A percentile compares a stretch with the other conserved stretches of the same genome.
Evolutionary conservation across 1,139 yeast genomes (phyloP).

Genomic region (Taiozyma sp.): DNA sequence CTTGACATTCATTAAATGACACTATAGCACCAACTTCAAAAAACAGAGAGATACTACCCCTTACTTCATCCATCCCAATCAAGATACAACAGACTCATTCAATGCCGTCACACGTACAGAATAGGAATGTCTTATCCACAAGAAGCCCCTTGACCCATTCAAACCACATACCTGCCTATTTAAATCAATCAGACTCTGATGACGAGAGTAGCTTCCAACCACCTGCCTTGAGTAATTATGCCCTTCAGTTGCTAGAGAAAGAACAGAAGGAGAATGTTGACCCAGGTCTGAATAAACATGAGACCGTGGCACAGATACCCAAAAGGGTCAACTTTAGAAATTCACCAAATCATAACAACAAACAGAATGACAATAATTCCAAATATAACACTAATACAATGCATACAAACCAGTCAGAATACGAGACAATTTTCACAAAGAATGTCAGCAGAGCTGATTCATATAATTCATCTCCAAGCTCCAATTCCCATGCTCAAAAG

Average conservation of each 20-base stretch:
- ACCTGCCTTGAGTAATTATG: conserved; percentile 61
- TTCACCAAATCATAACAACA: conserved; percentile 13
- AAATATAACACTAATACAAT: conserved; percentile 9
- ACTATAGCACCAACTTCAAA: background rate
- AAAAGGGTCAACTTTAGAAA: conserved; percentile 20
- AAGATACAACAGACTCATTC: background rate
- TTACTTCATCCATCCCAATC: background rate
- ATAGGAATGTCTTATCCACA: background rate
- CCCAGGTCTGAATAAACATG: background rate
- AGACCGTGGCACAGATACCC: conserved; percentile 3
- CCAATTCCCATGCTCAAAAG: conserved; percentile 3
- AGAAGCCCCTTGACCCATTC: background rate
- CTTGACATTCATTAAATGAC: conserved; percentile 1
- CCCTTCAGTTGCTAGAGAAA: conserved; percentile 34
- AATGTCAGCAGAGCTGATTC: conserved; percentile 2
- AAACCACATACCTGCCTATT: conserved; percentile 1
- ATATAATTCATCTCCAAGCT: background rate
- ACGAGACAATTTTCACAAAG: conserved; percentile 21
- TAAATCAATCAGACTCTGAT: conserved; percentile 18
- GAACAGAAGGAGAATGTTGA: conserved; percentile 14
- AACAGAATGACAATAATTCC: conserved; percentile 6
- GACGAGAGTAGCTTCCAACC: conserved; percentile 55
- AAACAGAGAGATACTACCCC: background rate
- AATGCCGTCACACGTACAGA: background rate
- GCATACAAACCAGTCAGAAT: conserved; percentile 18